These are phyloP conservation scores for Thalassiosira allenii DNA, from an alignment of 352 stramenopile genomes.

Conservation along the genomic window DNA sequence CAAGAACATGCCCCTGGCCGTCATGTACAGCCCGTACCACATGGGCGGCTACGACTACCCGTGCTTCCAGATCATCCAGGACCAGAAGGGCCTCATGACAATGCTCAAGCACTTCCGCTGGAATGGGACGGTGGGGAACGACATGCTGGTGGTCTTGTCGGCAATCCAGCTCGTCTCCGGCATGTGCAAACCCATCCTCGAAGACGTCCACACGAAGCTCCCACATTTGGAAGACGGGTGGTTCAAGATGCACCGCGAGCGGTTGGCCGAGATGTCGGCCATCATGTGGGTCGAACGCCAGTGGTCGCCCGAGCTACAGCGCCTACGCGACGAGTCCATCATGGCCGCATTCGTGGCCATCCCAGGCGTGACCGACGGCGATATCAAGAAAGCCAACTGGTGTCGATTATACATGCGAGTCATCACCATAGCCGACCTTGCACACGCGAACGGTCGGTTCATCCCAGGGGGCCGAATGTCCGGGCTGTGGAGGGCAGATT, in stretches of 20 bases:
- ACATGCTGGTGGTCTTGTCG: constrained; percentile 20
- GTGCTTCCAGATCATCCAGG: constrained; percentile 15
- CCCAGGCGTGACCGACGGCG: neutral
- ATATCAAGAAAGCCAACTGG: neutral
- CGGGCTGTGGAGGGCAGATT: constrained; percentile 2
- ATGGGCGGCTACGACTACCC: constrained; percentile 2
- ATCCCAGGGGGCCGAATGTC: neutral
- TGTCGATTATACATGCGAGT: constrained; percentile 12
- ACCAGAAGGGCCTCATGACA: constrained; percentile 8
- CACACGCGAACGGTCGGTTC: neutral
- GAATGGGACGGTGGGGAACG: neutral
- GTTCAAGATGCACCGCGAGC: neutral
- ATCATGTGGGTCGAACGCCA: constrained; percentile 29
- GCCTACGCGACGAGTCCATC: neutral
- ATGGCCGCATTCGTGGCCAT: constrained; percentile 26
- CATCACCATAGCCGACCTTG: constrained; percentile 33
- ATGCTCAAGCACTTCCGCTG: constrained; percentile 28
- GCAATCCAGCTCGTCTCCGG: constrained; percentile 17
- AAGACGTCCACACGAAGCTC: neutral
- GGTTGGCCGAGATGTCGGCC: neutral
- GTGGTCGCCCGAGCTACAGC: constrained; percentile 18
- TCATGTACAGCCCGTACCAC: neutral
- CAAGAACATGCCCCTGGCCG: neutral
- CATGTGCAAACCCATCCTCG: constrained; percentile 7
- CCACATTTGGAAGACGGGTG: constrained; percentile 7